Evolutionary conservation across 768 basidiomycete species (phyloP), one percentile per base, ranked within the genome.

Genomic region (Lactarius sp.): DNA sequence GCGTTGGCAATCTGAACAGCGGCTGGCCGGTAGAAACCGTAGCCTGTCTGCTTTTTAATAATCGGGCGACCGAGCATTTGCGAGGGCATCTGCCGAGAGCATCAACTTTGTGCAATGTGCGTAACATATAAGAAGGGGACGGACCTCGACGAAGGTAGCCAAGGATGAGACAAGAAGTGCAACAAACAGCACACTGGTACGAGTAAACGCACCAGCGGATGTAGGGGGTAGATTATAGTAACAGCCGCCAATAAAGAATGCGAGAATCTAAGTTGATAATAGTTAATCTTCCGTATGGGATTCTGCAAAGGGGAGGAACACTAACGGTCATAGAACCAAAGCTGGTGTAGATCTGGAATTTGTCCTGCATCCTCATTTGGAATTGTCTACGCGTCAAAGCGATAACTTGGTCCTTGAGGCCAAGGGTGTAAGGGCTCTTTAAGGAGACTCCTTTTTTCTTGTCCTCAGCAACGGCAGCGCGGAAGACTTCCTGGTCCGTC

Each of bases 31-130:
- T 89, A 90, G 74, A 89, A 79, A 68, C 85, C 81, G 68, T 84
- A 89, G 37, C 73, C 76, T 0, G 82, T 82, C 75, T 87, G 87
- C 71, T 88, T 89, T 59, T 81, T 79, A 54, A 87, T 73, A 68
- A 89, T 88, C 0, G 92, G 90, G 7, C 92, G 84, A 51, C 92
- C 92, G 41, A 87, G 66, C 90, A 94, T 92, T 75, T 90, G 86
- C 60, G 78, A 76, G 3, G 87, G 85, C 82, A 90, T 83, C 81
- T 84, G 18, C 22, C 60, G 66, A 34, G 78, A 47, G 86, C 73
- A 68, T 87, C 27, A 64, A 52, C 18, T 18, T 20, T 31, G 10
- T n/a, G 55, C 5, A 37, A 59, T 42, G 8, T 16, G 42, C 22
- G 13, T 18, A 18, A 9, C 3, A 37, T 39, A 47, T 18, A 4